phyloP scores from a whole-genome alignment of 768 basidiomycete genomes.

The Boletus insuetus region DNA sequence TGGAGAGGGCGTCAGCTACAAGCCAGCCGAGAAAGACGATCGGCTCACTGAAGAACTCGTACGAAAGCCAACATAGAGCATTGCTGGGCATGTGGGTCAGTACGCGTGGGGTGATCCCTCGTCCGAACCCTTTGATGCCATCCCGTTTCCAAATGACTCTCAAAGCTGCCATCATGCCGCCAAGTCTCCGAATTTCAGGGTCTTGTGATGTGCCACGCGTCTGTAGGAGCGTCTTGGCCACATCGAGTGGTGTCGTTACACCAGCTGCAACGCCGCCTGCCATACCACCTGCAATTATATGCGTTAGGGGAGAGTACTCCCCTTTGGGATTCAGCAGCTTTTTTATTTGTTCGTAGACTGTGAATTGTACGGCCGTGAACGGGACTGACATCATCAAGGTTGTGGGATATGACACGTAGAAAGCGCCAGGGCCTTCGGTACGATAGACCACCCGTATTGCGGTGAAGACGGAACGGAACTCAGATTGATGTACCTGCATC shows the following conservation, averaged over 20 bases:
- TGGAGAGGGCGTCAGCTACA: conserved; percentile 29
- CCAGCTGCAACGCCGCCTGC: conserved; percentile 95
- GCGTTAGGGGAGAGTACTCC: conserved; percentile 89
- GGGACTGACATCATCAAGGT: conserved; percentile 96
- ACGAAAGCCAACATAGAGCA: conserved; percentile 95
- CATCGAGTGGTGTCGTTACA: conserved; percentile 94
- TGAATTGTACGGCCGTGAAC: conserved; percentile 97
- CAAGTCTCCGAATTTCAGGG: conserved; percentile 75
- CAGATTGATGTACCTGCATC: conserved; percentile 96
- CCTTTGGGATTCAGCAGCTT: conserved; percentile 78
- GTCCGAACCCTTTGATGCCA: conserved; percentile 78
- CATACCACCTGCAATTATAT: conserved; percentile 87
- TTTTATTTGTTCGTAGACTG: conserved; percentile 94
- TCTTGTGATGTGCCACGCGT: conserved; percentile 91
- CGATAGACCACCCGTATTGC: conserved; percentile 84
- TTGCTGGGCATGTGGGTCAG: conserved; percentile 96
- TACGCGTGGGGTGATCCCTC: conserved; percentile 89
- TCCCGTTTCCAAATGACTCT: conserved; percentile 85
- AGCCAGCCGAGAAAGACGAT: not conserved
- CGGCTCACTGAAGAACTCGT: conserved; percentile 95
- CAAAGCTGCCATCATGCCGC: conserved; percentile 86
- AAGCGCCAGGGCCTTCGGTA: conserved; percentile 83
- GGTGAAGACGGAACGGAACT: conserved; percentile 82
- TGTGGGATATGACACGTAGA: conserved; percentile 98
- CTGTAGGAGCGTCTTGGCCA: conserved; percentile 95